Evolutionary conservation across 352 stramenopile genomes (phyloP).

Genomic region (Aphanomyces astaci): DNA sequence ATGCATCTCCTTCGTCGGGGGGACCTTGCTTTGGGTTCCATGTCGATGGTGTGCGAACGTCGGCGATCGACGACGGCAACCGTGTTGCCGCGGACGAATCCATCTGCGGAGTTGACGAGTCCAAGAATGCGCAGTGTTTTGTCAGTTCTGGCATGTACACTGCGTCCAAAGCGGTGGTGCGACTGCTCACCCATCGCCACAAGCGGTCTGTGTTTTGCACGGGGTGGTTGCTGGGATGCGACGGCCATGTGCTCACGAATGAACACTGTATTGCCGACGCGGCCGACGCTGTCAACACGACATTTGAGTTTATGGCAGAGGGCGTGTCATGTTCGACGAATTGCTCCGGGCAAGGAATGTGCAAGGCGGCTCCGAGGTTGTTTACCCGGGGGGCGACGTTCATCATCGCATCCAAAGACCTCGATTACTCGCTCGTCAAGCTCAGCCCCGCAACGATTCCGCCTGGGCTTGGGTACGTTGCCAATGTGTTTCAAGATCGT

Average conservation of each 20-base stretch:
- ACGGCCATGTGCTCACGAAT: slow-evolving; percentile 72
- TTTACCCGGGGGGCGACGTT: slow-evolving; percentile 33
- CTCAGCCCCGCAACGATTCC: slow-evolving; percentile 25
- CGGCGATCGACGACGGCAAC: not conserved
- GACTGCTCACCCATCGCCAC: slow-evolving; percentile 50
- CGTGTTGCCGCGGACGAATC: slow-evolving; percentile 41
- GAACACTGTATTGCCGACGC: slow-evolving; percentile 60
- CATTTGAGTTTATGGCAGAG: slow-evolving; percentile 61
- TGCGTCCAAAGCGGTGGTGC: slow-evolving; percentile 42
- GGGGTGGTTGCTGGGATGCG: slow-evolving; percentile 61
- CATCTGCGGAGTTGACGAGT: slow-evolving; percentile 59
- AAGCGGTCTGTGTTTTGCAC: slow-evolving; percentile 60
- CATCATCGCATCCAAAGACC: slow-evolving; percentile 31
- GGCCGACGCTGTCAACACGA: slow-evolving; percentile 58
- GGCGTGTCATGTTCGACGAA: slow-evolving; percentile 32
- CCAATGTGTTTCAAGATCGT: too few relatives aligned
- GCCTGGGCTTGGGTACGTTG: not conserved
- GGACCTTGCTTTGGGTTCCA: not conserved
- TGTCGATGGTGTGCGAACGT: not conserved
- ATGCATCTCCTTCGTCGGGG: not conserved
- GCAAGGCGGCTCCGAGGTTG: slow-evolving; percentile 31
- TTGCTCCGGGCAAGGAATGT: slow-evolving; percentile 36
- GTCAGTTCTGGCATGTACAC: slow-evolving; percentile 36
- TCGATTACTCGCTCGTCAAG: slow-evolving; percentile 44
- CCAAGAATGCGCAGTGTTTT: slow-evolving; percentile 54